Percentiles rank a stretch among this genome's conserved stretches.
Evolutionary conservation across 2,329 filamentous ascomycete genomes (phyloP).

Genomic region (Alternaria viburni): DNA sequence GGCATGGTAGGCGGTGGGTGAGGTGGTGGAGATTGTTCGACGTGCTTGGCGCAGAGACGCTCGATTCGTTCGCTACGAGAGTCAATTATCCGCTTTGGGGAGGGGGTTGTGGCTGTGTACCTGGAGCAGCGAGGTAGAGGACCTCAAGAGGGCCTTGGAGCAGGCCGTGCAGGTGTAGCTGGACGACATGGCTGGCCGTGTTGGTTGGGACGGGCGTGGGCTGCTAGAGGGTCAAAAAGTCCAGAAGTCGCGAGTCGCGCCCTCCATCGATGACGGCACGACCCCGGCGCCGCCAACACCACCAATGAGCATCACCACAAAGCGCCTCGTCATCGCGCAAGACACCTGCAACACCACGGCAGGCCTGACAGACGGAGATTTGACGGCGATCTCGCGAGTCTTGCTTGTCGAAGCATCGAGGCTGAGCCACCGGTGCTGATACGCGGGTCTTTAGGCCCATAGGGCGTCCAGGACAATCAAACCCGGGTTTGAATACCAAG

Average conservation of each 20-base stretch:
- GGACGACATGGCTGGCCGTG: constrained; percentile 41
- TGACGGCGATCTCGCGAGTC: background rate
- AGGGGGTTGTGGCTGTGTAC: constrained; percentile 16
- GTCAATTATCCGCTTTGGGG: constrained; percentile 20
- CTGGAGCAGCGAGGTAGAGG: constrained; percentile 23
- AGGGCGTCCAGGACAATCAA: background rate
- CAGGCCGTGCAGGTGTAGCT: constrained; percentile 47
- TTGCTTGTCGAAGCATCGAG: background rate
- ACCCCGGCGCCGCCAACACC: constrained; percentile 19
- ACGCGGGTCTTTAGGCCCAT: background rate
- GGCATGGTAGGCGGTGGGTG: constrained; percentile 30
- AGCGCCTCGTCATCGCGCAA: constrained; percentile 2
- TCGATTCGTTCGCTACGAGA: constrained; percentile 28
- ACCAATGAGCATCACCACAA: constrained; percentile 17
- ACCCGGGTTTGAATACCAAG: background rate
- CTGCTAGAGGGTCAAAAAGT: constrained; percentile 27
- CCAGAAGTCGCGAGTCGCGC: constrained; percentile 29
- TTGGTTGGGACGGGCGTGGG: constrained; percentile 4
- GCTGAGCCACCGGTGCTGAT: background rate
- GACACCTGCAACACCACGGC: constrained; percentile 1
- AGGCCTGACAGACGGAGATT: background rate
- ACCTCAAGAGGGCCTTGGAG: constrained; percentile 32
- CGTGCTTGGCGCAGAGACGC: constrained; percentile 21
- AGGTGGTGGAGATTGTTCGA: constrained; percentile 33
- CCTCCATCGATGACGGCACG: constrained; percentile 43